Conservation (phyloP, 148 eudicot genomes). For the Rhododendron ovatum region DNA sequence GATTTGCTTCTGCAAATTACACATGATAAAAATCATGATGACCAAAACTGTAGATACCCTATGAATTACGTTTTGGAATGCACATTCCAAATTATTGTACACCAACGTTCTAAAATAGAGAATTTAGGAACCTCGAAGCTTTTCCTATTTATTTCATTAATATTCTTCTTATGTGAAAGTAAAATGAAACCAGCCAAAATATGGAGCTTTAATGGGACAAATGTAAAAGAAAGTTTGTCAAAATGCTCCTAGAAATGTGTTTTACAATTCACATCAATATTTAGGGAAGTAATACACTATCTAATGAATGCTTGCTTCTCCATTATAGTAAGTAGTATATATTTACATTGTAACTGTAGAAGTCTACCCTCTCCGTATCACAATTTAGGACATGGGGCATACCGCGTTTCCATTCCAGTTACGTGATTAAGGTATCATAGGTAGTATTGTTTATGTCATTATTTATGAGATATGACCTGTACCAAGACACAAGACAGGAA, state of each 20-base stretch:
- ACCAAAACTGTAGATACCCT: neutral
- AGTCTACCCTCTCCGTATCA: neutral
- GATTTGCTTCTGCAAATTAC: constrained; percentile 59
- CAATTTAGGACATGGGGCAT: neutral
- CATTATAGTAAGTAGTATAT: neutral
- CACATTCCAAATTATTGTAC: neutral
- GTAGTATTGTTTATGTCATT: neutral
- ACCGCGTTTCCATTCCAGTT: neutral
- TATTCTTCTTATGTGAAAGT: neutral
- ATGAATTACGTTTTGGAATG: neutral
- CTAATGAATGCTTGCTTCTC: neutral
- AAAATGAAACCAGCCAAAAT: neutral
- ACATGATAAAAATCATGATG: neutral
- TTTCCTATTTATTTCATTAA: neutral
- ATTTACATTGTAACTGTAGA: neutral
- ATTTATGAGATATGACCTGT: neutral
- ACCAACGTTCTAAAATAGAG: neutral
- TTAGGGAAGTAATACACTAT: neutral
- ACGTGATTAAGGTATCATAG: neutral
- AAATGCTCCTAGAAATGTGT: neutral
- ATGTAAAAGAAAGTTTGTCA: neutral
- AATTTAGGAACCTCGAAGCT: neutral
- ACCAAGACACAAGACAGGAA: neutral
- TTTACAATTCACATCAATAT: neutral
- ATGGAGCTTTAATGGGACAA: neutral